Evolutionary conservation across 2,329 filamentous ascomycete species (phyloP).

Genomic region (Curvularia sp.): DNA sequence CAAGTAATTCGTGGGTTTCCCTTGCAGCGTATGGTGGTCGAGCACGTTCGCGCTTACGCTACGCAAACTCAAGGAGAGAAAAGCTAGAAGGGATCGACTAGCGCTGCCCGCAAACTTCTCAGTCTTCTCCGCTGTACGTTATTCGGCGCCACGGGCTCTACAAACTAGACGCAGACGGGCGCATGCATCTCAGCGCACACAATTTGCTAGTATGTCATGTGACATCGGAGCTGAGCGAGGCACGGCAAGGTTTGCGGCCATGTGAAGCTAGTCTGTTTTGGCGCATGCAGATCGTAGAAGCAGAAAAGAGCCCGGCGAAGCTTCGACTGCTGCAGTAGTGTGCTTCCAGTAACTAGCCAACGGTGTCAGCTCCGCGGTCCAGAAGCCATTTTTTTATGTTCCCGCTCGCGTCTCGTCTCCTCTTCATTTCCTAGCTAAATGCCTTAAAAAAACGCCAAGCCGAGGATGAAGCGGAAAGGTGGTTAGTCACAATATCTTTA

Average conservation of each 20-base stretch:
- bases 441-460: neutral
- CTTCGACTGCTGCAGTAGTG: neutral
- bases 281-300: neutral
- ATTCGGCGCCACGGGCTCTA: neutral
- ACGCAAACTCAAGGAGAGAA: neutral
- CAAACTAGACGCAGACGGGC: constrained; percentile 1
- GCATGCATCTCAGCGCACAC: neutral
- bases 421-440: neutral
- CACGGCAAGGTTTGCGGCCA: neutral
- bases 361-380: neutral
- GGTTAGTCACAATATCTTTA: neutral
- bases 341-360: neutral
- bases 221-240: neutral
- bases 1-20: neutral
- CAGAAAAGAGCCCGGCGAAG: neutral
- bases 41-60: neutral
- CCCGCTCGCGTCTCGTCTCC: too few relatives aligned
- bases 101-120: neutral
- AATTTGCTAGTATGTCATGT: neutral
- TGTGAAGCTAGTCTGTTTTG: neutral
- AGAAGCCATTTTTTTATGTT: neutral
- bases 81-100: neutral
- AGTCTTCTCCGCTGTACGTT: neutral
- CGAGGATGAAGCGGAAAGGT: neutral
- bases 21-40: neutral